Evolutionary conservation across 768 basidiomycete genomes (phyloP), one percentile per base, ranked within the genome.

Genomic region (Imleria badia): DNA sequence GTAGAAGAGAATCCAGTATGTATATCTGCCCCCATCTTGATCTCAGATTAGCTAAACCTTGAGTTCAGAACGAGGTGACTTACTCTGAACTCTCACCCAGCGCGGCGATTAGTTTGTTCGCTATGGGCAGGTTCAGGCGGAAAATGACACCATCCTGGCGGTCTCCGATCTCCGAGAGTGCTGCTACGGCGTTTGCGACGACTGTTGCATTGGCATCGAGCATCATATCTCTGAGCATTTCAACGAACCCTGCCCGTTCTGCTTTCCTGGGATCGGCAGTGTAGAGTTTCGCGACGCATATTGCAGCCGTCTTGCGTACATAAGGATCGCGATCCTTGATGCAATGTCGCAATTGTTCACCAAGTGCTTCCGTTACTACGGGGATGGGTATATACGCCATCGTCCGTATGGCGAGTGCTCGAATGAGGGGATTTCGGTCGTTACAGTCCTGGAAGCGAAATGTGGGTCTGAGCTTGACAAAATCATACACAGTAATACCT

Each of bases 381-480:
- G 94, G 89, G 22, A 97, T 87, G 34, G 94, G 93, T 63, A 99
- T 98, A 67, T 97, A 98, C 8, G 97, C 96, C 96, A 99, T 98
- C 13, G 97, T 99, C 40, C 97, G 91, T 64, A 99, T 95, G 19
- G 97, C 94, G 43, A 99, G 79, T 15, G 96, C 97, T 34, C 97
- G 90, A 53, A 99, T 94, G 45, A 99, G 86, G 12, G 97, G 96
- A 69, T 98, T 98, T 43, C 91, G 84, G 68, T 98, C 96, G 64
- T 86, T 89, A 64, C 94, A 97, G 69, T 98, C 96, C 96, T 98
- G 63, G 40, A 31, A 53, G 45, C 26, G 34, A 48, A 19, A 47
- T 31, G 52, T 67, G 29, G 66, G 59, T 36, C n/a, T 43, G 60
- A 12, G 33, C 11, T 51, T 56, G 29, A 58, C 39, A 23, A 41